Percentiles rank a stretch among this genome's conserved stretches.
phyloP scores from a whole-genome alignment of 345 rosid genomes.

The Brassica napus region DNA sequence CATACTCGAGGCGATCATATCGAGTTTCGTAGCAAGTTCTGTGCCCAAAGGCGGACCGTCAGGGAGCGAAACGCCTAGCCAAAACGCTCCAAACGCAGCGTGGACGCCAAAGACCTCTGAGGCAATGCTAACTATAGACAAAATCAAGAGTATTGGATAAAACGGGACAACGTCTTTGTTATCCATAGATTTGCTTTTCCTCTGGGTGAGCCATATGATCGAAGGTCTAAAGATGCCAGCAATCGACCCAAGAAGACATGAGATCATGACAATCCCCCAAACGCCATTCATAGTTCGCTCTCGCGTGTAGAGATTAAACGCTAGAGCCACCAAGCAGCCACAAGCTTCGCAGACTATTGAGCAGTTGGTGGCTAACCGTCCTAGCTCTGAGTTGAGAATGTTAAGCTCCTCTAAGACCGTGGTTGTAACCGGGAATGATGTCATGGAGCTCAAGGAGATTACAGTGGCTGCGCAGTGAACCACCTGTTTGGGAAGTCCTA shows the following conservation, averaged over 20 bases:
- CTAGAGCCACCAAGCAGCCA: slow-evolving; percentile 32
- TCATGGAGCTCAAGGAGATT: slow-evolving; percentile 35
- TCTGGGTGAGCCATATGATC: slow-evolving; percentile 33
- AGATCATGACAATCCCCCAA: background rate
- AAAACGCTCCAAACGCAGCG: slow-evolving; percentile 44
- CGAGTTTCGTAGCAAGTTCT: slow-evolving; percentile 37
- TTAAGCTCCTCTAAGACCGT: slow-evolving; percentile 36
- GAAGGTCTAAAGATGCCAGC: slow-evolving; percentile 15
- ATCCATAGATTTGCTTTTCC: slow-evolving; percentile 8
- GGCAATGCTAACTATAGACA: slow-evolving; percentile 8
- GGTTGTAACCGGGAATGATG: slow-evolving; percentile 42
- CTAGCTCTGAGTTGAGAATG: slow-evolving; percentile 43
- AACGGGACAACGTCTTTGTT: slow-evolving; percentile 34
- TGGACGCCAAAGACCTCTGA: slow-evolving; percentile 34
- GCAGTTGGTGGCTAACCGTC: slow-evolving; percentile 38
- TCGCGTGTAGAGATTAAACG: slow-evolving; percentile 28
- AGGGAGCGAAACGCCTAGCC: slow-evolving; percentile 41
- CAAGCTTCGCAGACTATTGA: slow-evolving; percentile 38
- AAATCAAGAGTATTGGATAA: slow-evolving; percentile 25
- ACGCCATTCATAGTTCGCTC: slow-evolving; percentile 10
- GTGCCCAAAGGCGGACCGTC: slow-evolving; percentile 44
- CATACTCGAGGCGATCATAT: slow-evolving; percentile 33
- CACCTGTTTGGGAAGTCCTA: slow-evolving; percentile 15
- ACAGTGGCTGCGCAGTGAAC: slow-evolving; percentile 6
- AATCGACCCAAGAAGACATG: slow-evolving; percentile 1